Evolutionary conservation across 768 basidiomycete species (phyloP), one percentile per base, ranked within the genome.

Genomic region (Trametes sanguinea): DNA sequence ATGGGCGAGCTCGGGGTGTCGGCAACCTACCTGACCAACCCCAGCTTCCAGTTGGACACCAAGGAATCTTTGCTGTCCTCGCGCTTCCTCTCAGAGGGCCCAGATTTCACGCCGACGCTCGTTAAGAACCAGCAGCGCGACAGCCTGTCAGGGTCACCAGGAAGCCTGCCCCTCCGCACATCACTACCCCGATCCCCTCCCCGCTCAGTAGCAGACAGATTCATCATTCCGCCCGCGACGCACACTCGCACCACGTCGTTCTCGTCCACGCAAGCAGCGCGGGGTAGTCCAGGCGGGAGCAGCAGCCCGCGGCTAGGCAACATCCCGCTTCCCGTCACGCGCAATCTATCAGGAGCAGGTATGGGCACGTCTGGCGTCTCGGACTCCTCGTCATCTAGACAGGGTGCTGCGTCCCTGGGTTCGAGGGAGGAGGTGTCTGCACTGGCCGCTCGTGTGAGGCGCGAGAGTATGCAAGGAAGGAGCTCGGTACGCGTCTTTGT

Each of bases 61-160:
- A 79, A 87, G 35, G 92, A 94, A 73, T 87, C 88, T 1, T 75
- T 92, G 1, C 77, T 93, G 4, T 91, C 89, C 2, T 88, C 86
- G 3, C 78, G 85, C 13, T 90, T 94, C 68, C 78, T 89, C 29
- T 87, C 86, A 66, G 83, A 85, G 66, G 86, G 82, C 16, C 78
- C 77, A 2, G 83, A 82, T 33, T 92, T 92, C 69, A 83, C 87
- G 0, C 91, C 90, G 0, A 92, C 91, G 0, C 77, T 92, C 10
- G 78, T 80, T 35, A 86, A 84, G 80, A 83, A 87, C 68, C 81
- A 83, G 60, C 83, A 83, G 57, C 80, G 85, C 4, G 83, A 86
- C 57, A 85, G 83, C 8, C 73, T 83, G 54, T 74, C 80, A 0
- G 78, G 76, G 16, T 76, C 78, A 5, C 79, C 78, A 0, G 71